Base-by-base conservation (phyloP, 2,329 filamentous ascomycete genomes). In the Pleoardoris graminearum region DNA sequence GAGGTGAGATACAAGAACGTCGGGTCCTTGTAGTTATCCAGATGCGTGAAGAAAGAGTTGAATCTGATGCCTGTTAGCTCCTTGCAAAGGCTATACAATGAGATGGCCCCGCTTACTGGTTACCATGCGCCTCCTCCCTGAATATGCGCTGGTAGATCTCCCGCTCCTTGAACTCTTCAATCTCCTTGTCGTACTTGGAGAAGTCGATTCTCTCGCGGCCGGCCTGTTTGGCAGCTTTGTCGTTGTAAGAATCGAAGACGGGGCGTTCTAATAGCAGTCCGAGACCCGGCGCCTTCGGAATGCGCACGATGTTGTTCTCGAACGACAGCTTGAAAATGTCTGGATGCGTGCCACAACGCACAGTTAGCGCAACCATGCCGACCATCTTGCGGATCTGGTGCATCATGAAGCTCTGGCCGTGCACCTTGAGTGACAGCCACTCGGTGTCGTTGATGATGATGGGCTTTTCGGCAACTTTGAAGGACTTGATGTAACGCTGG, bases 361-460 rank as follows among this genome's bases (percentile, higher is more conserved):
- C 88, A 5, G 93, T 80, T 54, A 99, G 80, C 29, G 90, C 85
- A 7, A 86, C 90, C 88, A 99, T 91, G 51, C 90, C 91, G 14
- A 99, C 90, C 94, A 99, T 97, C 77, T 97, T 99, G 67, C 94
- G 88, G 74, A 99, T 99, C 77, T 99, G 94, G 75, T 99, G 94
- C 94, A 99, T 99, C 94, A 99, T 99, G 81, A 99, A 99, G 68
- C 88, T 93, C 75, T 99, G 94, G 0, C 94, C 94, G 74, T 99
- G 94, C 21, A 99, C 92, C 72, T 96, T 96, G 61, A 97, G 80
- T 37, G 89, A 94, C 4, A 99, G 80, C 94, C 94, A 99, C 78
- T 99, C 89, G 1, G 91, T 97, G 68, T 93, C 86, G 72, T 90
- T 85, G 74, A 96, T 95, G 68, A 91, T 85, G 66, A 96, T 87